These are phyloP conservation scores for Cunninghamia lanceolata DNA, from an alignment of 75 land plant species.

Conservation along the genomic window DNA sequence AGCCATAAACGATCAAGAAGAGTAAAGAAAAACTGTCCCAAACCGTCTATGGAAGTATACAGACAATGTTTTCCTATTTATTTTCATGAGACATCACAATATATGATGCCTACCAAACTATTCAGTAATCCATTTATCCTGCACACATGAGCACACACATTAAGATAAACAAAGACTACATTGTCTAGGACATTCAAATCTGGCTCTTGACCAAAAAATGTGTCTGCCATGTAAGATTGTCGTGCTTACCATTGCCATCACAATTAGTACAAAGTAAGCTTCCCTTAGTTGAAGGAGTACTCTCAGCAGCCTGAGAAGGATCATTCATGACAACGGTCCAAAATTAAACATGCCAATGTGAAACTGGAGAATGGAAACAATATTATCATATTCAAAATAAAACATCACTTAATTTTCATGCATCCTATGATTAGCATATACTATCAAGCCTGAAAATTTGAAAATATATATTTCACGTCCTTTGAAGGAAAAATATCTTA, in stretches of 20 bases:
- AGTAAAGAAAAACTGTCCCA: not conserved
- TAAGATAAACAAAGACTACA: not conserved
- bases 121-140: not conserved
- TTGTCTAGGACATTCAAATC: not conserved
- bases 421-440: not conserved
- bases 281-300: slow-evolving; percentile 25
- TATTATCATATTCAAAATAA: not conserved
- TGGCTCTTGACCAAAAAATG: not conserved
- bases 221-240: not conserved
- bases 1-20: not conserved
- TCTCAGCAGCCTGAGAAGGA: slow-evolving; percentile 39
- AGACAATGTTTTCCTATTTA: not conserved
- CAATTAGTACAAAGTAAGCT: slow-evolving; percentile 61
- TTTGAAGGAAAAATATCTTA: not conserved
- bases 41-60: not conserved
- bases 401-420: not conserved
- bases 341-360: not conserved
- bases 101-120: not conserved
- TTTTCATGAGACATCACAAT: not conserved
- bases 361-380: not conserved
- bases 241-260: slow-evolving; percentile 64
- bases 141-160: slow-evolving; percentile 3
- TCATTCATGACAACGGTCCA: slow-evolving; percentile 1
- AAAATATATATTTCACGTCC: not conserved
- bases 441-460: not conserved